phyloP scores from a whole-genome alignment of 2,329 filamentous ascomycete species.

The Venturia oleaginea region DNA sequence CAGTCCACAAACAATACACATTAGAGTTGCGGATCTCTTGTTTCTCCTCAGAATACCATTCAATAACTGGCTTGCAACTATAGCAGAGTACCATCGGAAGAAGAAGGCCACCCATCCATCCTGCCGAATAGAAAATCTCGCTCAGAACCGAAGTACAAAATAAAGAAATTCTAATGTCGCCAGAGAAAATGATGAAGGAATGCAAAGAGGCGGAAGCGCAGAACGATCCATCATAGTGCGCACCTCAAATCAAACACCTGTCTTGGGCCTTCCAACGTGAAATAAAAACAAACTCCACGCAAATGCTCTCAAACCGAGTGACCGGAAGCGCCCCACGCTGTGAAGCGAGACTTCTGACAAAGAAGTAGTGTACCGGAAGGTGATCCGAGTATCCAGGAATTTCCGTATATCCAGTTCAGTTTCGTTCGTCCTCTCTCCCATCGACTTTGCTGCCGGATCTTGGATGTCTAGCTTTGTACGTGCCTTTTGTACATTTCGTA shows the following conservation, averaged over 20 bases:
- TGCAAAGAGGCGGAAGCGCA: neutral
- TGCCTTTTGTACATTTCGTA: neutral
- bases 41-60: neutral
- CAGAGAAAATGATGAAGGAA: neutral
- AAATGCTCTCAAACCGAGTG: neutral
- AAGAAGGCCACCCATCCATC: neutral
- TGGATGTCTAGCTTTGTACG: neutral
- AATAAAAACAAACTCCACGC: neutral
- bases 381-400: neutral
- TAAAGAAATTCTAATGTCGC: neutral
- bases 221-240: neutral
- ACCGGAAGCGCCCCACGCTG: conserved; percentile 3
- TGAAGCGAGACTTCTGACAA: neutral
- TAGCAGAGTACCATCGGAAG: neutral
- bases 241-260: neutral
- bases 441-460: neutral
- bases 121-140: neutral
- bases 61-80: neutral
- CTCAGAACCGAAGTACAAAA: neutral
- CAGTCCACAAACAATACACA: conserved; percentile 5
- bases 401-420: neutral
- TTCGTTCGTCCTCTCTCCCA: neutral
- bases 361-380: neutral
- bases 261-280: neutral
- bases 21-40: neutral